Percentiles rank a stretch among this genome's conserved stretches.
phyloP scores from a whole-genome alignment of 163 green algal species.

The Scenedesmus sp. region DNA sequence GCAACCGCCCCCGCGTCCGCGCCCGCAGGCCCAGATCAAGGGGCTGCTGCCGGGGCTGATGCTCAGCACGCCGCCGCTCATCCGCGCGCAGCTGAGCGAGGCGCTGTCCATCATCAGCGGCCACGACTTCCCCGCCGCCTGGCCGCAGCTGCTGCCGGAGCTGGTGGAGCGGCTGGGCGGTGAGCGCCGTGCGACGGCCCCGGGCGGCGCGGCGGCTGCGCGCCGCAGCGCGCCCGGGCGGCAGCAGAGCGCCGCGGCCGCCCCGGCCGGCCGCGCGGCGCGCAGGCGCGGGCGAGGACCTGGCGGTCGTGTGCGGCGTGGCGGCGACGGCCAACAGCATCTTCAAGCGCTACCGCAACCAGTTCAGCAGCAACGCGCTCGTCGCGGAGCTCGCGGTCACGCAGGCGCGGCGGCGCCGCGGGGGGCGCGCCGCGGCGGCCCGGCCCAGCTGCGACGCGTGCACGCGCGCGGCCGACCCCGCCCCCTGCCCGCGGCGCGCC shows the following conservation, averaged over 20 bases:
- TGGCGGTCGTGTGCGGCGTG: slow-evolving; percentile 71
- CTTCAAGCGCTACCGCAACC: slow-evolving; percentile 85
- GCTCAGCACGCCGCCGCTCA: slow-evolving; percentile 78
- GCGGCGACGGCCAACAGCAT: slow-evolving; percentile 93
- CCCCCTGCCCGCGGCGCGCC: too few species aligned
- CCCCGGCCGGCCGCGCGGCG: too few species aligned
- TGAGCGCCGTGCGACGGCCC: too few species aligned
- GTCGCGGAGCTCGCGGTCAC: slow-evolving; percentile 75
- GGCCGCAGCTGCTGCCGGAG: slow-evolving; percentile 91
- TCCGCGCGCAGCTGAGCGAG: slow-evolving; percentile 93
- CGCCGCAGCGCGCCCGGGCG: too few species aligned
- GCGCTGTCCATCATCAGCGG: slow-evolving; percentile 92
- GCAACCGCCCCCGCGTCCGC: not conserved
- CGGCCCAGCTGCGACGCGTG: too few species aligned
- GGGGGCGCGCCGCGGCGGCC: too few species aligned
- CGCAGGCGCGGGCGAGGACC: slow-evolving; percentile 32
- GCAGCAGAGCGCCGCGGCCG: not conserved
- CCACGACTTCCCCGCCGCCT: slow-evolving; percentile 92
- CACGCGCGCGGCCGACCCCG: too few species aligned
- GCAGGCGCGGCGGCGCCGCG: slow-evolving; percentile 9
- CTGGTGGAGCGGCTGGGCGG: slow-evolving; percentile 80
- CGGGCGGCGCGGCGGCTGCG: too few species aligned
- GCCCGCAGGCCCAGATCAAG: slow-evolving; percentile 87
- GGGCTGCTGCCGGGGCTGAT: slow-evolving; percentile 87
- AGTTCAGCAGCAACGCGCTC: slow-evolving; percentile 58